A percentile compares a stretch with the other conserved stretches of the same genome.
phyloP scores from a whole-genome alignment of 1,284 basidiomycete genomes.

The Vanrija sp. region DNA sequence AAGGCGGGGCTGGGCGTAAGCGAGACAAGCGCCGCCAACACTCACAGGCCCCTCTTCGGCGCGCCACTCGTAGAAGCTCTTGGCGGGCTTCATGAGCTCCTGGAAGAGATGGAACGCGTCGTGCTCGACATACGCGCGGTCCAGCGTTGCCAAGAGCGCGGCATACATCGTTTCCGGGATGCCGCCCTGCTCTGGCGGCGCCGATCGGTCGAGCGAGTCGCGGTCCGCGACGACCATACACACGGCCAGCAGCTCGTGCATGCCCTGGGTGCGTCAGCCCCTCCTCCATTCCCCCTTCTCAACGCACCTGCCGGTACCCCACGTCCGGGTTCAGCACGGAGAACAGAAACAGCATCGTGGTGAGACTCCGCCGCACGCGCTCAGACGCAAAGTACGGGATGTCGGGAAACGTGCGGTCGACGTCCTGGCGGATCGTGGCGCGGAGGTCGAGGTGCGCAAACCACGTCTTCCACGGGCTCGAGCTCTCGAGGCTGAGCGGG shows the following conservation, averaged over 20 bases:
- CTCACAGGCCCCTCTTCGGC: slow-evolving; percentile 46
- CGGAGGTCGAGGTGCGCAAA: slow-evolving; percentile 80
- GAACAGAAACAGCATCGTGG: slow-evolving; percentile 79
- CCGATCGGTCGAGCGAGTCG: slow-evolving; percentile 59
- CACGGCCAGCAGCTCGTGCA: slow-evolving; percentile 90
- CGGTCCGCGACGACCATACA: slow-evolving; percentile 75
- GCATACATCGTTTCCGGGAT: slow-evolving; percentile 2
- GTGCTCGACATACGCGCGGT: slow-evolving; percentile 47
- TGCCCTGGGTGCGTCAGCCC: slow-evolving; percentile 59
- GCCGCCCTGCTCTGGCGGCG: neutral
- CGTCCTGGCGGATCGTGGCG: slow-evolving; percentile 83
- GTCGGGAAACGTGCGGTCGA: slow-evolving; percentile 92
- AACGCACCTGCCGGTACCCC: slow-evolving; percentile 63
- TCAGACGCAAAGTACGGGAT: slow-evolving; percentile 75
- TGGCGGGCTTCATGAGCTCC: slow-evolving; percentile 68
- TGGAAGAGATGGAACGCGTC: slow-evolving; percentile 80
- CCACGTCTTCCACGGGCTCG: slow-evolving; percentile 81
- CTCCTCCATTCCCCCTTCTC: neutral
- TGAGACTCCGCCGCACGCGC: slow-evolving; percentile 70
- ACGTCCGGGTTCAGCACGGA: slow-evolving; percentile 69
- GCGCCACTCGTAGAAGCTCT: slow-evolving; percentile 87
- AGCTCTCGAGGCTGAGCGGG: slow-evolving; percentile 79
- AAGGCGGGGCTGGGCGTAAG: slow-evolving; percentile 29
- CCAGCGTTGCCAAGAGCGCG: slow-evolving; percentile 38
- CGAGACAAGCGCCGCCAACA: neutral